Conservation (phyloP, 805 yeast genomes). For the Blastobotrys mokoenaii region DNA sequence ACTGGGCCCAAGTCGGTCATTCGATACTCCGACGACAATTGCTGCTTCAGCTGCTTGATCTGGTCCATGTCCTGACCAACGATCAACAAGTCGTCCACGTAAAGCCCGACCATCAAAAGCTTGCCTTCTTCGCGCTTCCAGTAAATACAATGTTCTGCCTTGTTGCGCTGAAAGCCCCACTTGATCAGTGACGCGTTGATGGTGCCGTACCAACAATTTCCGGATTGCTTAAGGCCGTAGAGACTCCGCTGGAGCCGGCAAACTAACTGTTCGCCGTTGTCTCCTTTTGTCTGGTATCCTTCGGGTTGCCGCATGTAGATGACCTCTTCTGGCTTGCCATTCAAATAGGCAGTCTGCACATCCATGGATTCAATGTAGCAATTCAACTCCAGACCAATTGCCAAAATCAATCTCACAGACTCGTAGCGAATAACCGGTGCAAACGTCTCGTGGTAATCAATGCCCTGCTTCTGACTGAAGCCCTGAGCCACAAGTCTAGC, state of each 20-base stretch:
- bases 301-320: background rate
- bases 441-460: background rate
- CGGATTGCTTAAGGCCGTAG: background rate
- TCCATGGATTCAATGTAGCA: background rate
- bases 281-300: too few species aligned
- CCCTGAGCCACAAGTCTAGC: background rate
- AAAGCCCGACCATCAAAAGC: background rate
- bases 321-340: background rate
- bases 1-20: background rate
- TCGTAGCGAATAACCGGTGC: background rate
- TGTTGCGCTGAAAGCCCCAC: background rate
- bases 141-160: background rate
- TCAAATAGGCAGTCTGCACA: background rate
- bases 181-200: background rate
- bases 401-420: background rate
- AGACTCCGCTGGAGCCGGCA: background rate
- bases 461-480: background rate
- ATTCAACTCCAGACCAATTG: too few species aligned
- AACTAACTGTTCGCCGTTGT: background rate
- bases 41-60: background rate
- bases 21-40: background rate
- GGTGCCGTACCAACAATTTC: background rate
- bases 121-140: too few species aligned
- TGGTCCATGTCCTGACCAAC: background rate
- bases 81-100: background rate